Evolutionary conservation across 2,329 filamentous ascomycete genomes (phyloP).

Genomic region (Hymenoscyphus fraxineus): DNA sequence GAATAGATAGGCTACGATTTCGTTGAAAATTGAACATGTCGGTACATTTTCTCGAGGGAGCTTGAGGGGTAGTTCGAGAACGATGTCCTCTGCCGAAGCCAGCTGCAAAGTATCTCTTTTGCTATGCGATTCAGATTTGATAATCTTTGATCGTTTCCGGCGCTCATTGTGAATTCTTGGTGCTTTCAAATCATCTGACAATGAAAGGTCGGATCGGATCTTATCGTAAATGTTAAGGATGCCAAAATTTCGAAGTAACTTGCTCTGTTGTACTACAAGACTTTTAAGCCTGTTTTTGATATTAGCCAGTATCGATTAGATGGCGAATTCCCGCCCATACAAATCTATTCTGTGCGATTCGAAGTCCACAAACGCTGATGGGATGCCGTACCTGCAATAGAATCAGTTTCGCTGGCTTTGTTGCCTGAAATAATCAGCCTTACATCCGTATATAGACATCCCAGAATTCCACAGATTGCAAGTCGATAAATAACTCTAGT

Average conservation of each 20-base stretch:
- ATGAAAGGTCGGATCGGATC: not conserved
- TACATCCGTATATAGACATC: not conserved
- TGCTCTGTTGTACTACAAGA: no score
- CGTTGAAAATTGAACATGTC: not conserved
- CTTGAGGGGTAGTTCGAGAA: not conserved
- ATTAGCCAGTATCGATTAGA: no score
- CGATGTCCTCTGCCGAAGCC: no score
- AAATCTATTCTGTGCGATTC: no score
- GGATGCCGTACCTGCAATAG: not conserved
- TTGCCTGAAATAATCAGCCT: not conserved
- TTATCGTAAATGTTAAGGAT: no score
- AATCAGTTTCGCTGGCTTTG: not conserved
- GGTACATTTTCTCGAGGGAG: not conserved
- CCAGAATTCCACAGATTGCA: not conserved
- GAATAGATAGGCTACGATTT: not conserved
- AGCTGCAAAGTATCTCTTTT: not conserved
- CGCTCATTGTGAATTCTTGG: not conserved
- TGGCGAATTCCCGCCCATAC: no score
- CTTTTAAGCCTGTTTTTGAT: no score
- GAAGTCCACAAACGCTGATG: not conserved
- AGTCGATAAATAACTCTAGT: not conserved
- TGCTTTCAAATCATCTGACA: not conserved
- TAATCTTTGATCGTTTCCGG: not conserved
- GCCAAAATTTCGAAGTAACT: no score
- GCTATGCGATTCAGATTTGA: not conserved